Evolutionary conservation across 2,329 filamentous ascomycete species (phyloP).

Genomic region (Neonectria neomacrospora): DNA sequence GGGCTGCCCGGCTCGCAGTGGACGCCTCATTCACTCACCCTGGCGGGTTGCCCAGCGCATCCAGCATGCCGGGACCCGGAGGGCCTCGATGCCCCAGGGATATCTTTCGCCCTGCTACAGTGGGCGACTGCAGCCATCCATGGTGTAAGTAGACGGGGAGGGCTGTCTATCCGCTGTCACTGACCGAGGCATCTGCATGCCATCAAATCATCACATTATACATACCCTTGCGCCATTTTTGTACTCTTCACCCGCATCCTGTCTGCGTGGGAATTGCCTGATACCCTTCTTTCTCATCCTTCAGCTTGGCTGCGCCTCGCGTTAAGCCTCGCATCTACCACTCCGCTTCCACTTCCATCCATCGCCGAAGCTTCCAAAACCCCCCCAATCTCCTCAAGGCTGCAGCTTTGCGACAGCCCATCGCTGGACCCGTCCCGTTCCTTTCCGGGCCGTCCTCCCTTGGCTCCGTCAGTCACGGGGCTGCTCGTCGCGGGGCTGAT

Average conservation of each 20-base stretch:
- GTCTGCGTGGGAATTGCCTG: constrained; percentile 12
- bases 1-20: background rate
- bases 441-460: background rate
- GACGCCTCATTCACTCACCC: background rate
- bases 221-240: background rate
- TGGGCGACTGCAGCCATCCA: background rate
- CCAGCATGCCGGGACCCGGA: background rate
- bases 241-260: too few relatives aligned
- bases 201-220: too few relatives aligned
- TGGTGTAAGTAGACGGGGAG: too few relatives aligned
- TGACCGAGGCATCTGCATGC: background rate
- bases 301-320: background rate
- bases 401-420: background rate
- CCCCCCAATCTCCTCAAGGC: background rate
- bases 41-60: background rate
- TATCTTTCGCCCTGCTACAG: constrained; percentile 3
- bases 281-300: background rate
- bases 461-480: background rate
- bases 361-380: background rate
- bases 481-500: constrained; percentile 5
- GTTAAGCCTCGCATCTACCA: background rate
- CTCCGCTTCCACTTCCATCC: too few relatives aligned
- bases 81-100: background rate
- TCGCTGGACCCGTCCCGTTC: background rate
- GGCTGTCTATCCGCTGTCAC: background rate